Base-by-base conservation (phyloP, 2,329 filamentous ascomycete genomes). In the Talaromyces amestolkiae region DNA sequence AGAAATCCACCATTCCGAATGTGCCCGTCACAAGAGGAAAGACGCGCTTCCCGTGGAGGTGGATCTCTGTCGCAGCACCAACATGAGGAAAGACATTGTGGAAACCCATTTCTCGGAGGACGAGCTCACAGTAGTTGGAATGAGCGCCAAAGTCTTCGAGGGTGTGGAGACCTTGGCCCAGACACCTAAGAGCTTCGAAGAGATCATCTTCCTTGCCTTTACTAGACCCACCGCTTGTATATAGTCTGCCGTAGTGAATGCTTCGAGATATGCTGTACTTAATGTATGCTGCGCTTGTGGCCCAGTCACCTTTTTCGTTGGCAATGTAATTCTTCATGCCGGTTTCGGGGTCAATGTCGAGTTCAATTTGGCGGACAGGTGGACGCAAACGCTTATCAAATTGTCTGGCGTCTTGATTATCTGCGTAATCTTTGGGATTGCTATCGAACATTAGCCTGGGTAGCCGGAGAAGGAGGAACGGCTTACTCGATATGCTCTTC, bases 271-370 rank as follows among this genome's bases (percentile, higher is more conserved):
- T 77, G 71, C 90, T 93, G 78, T 87, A 91, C 70, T 89, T 88
- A 66, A 97, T 84, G 73, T 94, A 97, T 45, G 91, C 93, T 8
- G 91, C 83, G 68, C 93, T 97, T 22, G 95, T 99, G 1, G 93
- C 92, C 91, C 93, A 97, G 47, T 87, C 85, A 4, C 93, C 92
- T 15, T 80, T 82, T 76, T 98, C 94, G 73, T 97, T 98, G 67
- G 94, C 89, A 70, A 99, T 98, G 77, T 99, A 99, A 76, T 98
- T 98, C 79, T 98, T 99, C 94, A 99, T 97, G n/a, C 93, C 93
- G 0, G 91, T 95, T 6, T 85, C 81, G 39, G 81, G 80, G 72
- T 95, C 91, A 65, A 95, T 86, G 66, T 91, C 87, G 22, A 91
- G 86, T 73, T 95, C 91, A 47, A 86, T 78, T 4, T 85, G 84